Percentiles rank a stretch among this genome's conserved stretches.
These are phyloP conservation scores for Combretum micranthum DNA, from an alignment of 345 rosid species.

Conservation along the genomic window DNA sequence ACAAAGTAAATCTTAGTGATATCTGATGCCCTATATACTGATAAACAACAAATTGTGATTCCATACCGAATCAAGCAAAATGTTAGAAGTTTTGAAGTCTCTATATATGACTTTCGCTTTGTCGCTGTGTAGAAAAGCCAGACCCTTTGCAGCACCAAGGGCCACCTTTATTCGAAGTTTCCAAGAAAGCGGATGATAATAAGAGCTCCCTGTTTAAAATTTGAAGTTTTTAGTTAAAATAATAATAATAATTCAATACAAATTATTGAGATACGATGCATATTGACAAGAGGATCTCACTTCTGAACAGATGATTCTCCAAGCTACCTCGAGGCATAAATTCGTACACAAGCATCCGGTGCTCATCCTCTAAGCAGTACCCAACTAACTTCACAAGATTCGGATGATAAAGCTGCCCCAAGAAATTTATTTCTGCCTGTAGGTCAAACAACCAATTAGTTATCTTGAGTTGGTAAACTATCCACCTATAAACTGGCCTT, in stretches of 20 bases:
- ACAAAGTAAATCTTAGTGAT: background rate
- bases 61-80: conserved; percentile 38
- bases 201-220: conserved; percentile 32
- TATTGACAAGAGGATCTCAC: conserved; percentile 25
- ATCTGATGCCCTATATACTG: background rate
- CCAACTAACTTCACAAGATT: conserved; percentile 72
- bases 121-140: conserved; percentile 40
- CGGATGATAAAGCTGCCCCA: conserved; percentile 66
- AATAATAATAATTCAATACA: background rate
- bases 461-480: background rate
- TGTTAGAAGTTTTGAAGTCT: conserved; percentile 44
- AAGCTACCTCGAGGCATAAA: conserved; percentile 89
- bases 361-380: conserved; percentile 76
- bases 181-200: conserved; percentile 46
- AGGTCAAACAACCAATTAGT: conserved; percentile 1
- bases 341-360: conserved; percentile 75
- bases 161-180: conserved; percentile 38
- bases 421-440: conserved; percentile 72
- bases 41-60: conserved; percentile 1
- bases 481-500: background rate
- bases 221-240: background rate
- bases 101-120: conserved; percentile 40
- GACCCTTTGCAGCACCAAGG: conserved; percentile 45
- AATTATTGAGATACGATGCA: background rate
- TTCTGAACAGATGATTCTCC: conserved; percentile 77